A percentile compares a stretch with the other conserved stretches of the same genome.
Evolutionary conservation across 2,329 filamentous ascomycete species (phyloP).

Genomic region (Colletotrichum tofieldiae): DNA sequence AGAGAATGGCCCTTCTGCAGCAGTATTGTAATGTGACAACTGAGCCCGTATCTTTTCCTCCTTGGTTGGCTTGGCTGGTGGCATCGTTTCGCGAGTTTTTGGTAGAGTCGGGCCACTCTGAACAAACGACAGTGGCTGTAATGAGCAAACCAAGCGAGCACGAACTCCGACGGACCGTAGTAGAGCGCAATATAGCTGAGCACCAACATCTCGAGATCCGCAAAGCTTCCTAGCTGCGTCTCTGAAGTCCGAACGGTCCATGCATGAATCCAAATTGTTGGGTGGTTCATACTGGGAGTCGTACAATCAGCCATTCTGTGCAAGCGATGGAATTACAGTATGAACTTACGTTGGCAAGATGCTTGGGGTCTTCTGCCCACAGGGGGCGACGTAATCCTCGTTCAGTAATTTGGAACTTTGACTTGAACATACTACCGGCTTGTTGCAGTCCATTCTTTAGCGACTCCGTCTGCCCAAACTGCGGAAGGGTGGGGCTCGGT

Average conservation of each 20-base stretch:
- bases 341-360: slow-evolving; percentile 69
- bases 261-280: slow-evolving; percentile 75
- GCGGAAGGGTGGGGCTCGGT: slow-evolving; percentile 76
- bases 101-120: slow-evolving; percentile 66
- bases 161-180: slow-evolving; percentile 87
- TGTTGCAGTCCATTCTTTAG: slow-evolving; percentile 85
- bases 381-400: slow-evolving; percentile 78
- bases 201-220: slow-evolving; percentile 91
- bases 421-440: slow-evolving; percentile 76
- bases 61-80: slow-evolving; percentile 50
- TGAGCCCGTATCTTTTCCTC: slow-evolving; percentile 57
- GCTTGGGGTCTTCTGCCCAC: slow-evolving; percentile 81
- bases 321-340: background rate
- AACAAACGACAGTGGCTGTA: slow-evolving; percentile 85
- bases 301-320: slow-evolving; percentile 37
- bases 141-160: slow-evolving; percentile 87
- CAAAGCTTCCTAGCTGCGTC: slow-evolving; percentile 77
- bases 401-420: slow-evolving; percentile 79
- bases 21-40: slow-evolving; percentile 57
- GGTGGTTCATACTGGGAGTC: slow-evolving; percentile 68
- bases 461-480: slow-evolving; percentile 83
- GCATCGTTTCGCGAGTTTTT: slow-evolving; percentile 55
- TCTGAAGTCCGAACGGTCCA: slow-evolving; percentile 82
- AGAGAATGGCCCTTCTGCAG: slow-evolving; percentile 38
- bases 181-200: slow-evolving; percentile 91